These are phyloP conservation scores for Heritiera fomes DNA, from an alignment of 345 rosid genomes.

Conservation along the genomic window DNA sequence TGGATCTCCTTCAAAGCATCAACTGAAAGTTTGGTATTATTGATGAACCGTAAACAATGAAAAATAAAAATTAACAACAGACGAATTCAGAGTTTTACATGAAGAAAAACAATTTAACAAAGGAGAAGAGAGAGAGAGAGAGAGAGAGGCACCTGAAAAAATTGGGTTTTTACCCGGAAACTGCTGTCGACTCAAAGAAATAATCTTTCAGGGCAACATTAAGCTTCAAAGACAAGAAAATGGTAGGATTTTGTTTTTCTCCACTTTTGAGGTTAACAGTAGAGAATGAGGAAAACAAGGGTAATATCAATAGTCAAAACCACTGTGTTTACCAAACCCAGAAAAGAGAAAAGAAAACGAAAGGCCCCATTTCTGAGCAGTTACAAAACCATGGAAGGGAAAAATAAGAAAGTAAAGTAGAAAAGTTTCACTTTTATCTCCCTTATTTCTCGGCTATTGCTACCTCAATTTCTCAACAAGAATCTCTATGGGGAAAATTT, in stretches of 20 bases:
- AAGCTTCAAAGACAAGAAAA: conserved; percentile 29
- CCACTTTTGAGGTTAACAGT: not conserved
- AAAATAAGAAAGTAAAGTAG: not conserved
- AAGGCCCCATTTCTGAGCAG: conserved; percentile 19
- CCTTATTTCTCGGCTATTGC: conserved; percentile 30
- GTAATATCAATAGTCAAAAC: conserved; percentile 26
- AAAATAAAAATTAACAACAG: not conserved
- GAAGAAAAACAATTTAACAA: not conserved
- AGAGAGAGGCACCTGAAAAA: conserved; percentile 26
- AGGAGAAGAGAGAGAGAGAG: not conserved
- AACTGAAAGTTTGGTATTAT: not conserved
- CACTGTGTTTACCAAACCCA: conserved; percentile 22
- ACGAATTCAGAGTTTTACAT: not conserved
- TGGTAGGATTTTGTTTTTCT: conserved; percentile 17
- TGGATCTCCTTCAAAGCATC: conserved; percentile 46
- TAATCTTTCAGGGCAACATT: conserved; percentile 30
- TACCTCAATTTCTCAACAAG: conserved; percentile 23
- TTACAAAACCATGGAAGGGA: not conserved
- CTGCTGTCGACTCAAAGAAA: conserved; percentile 24
- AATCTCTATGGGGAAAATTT: conserved; percentile 16
- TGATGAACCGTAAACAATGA: conserved; percentile 26
- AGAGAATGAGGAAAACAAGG: conserved; percentile 25
- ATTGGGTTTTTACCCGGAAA: conserved; percentile 20
- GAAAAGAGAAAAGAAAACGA: conserved; percentile 25
- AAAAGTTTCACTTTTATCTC: conserved; percentile 27